A percentile compares a stretch with the other conserved stretches of the same genome.
Evolutionary conservation across 2,329 filamentous ascomycete species (phyloP).

Genomic region (Pleurostoma richardsiae): DNA sequence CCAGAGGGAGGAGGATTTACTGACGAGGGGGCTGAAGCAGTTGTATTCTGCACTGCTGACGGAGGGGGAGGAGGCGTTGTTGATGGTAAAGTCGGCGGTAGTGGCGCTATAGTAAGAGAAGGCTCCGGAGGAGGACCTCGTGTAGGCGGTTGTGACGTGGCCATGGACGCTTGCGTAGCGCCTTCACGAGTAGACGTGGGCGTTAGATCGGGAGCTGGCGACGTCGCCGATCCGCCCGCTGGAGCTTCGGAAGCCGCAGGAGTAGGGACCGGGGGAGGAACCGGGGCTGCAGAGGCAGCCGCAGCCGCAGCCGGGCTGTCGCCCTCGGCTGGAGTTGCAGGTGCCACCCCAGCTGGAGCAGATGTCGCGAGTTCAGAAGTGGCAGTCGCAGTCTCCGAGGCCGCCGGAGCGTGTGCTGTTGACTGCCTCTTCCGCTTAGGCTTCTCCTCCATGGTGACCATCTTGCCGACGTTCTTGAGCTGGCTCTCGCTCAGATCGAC

Average conservation of each 20-base stretch:
- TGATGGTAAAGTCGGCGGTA: not conserved
- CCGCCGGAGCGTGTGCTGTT: conserved; percentile 14
- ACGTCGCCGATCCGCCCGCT: not conserved
- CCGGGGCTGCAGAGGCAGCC: conserved; percentile 12
- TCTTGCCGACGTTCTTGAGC: conserved; percentile 64
- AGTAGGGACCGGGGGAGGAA: not conserved
- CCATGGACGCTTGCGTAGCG: not conserved
- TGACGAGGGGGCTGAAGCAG: too few relatives aligned
- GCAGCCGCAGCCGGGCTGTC: conserved; percentile 9
- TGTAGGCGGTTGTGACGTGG: not conserved
- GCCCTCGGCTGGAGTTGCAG: conserved; percentile 8
- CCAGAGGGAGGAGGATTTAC: not conserved
- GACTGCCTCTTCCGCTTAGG: conserved; percentile 45
- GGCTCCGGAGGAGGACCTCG: too few relatives aligned
- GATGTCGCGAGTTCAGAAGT: conserved; percentile 7
- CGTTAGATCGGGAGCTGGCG: conserved; percentile 1
- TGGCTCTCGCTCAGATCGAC: conserved; percentile 76
- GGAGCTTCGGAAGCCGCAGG: not conserved
- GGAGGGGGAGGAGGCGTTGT: not conserved
- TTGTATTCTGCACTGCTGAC: not conserved
- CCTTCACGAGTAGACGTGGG: conserved; percentile 5
- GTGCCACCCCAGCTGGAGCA: conserved; percentile 9
- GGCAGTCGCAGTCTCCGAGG: conserved; percentile 19
- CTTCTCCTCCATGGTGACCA: conserved; percentile 58
- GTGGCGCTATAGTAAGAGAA: too few relatives aligned